These are phyloP conservation scores for Leucocoprinus leucothites DNA, from an alignment of 768 basidiomycete species.

Conservation along the genomic window DNA sequence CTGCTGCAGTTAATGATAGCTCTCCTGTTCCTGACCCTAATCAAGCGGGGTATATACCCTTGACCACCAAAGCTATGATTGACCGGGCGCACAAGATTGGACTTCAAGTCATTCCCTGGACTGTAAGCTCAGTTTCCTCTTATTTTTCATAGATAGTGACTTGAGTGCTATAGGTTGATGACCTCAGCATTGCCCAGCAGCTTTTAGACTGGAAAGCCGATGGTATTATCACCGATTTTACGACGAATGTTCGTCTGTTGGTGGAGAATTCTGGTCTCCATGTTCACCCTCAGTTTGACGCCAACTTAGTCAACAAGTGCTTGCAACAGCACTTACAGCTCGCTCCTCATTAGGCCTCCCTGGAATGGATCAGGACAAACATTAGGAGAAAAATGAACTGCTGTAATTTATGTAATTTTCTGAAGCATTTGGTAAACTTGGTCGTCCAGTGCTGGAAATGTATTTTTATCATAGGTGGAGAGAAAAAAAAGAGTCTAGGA, in stretches of 20 bases:
- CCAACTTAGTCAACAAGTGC: conserved; percentile 59
- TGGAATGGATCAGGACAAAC: not conserved
- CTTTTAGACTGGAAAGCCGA: conserved; percentile 61
- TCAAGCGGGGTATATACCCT: conserved; percentile 43
- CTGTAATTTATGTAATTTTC: too few relatives aligned
- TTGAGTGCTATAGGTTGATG: conserved; percentile 48
- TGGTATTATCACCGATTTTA: conserved; percentile 79
- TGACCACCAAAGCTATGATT: conserved; percentile 70
- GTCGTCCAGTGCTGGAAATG: too few relatives aligned
- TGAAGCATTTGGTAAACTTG: too few relatives aligned
- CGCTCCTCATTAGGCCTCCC: conserved; percentile 2
- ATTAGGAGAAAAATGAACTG: too few relatives aligned
- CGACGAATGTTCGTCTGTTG: conserved; percentile 53
- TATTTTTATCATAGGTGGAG: too few relatives aligned
- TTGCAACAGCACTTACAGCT: conserved; percentile 48
- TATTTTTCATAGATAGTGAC: not conserved
- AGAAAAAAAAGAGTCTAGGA: too few relatives aligned
- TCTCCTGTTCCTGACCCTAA: conserved; percentile 42
- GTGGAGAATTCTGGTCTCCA: conserved; percentile 48
- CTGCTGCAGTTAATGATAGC: conserved; percentile 40
- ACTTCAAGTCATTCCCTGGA: conserved; percentile 70
- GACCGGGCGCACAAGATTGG: conserved; percentile 60
- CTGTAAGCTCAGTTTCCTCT: conserved; percentile 36
- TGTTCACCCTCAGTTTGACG: conserved; percentile 58
- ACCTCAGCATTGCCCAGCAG: conserved; percentile 57